Evolutionary conservation across 768 basidiomycete genomes (phyloP).

Genomic region (Boletus subparvulus): DNA sequence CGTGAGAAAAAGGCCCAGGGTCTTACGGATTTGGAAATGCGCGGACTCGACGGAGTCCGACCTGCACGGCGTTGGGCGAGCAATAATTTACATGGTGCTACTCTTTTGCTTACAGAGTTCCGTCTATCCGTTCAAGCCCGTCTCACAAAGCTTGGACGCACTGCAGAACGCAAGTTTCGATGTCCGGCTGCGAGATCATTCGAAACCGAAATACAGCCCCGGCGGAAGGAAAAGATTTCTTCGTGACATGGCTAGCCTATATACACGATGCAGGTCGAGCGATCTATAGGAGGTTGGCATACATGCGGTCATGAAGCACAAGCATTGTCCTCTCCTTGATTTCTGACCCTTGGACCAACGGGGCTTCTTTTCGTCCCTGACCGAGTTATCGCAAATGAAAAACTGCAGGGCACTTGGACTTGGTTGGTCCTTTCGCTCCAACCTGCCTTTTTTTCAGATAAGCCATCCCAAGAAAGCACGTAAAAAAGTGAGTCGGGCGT

Average conservation of each 20-base stretch:
- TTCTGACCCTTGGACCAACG: background rate
- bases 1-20: constrained; percentile 2
- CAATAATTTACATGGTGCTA: background rate
- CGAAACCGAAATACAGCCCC: too few species aligned
- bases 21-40: background rate
- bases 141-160: background rate
- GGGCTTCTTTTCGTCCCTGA: constrained; percentile 26
- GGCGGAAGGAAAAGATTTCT: background rate
- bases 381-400: constrained; percentile 16
- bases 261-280: background rate
- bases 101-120: background rate
- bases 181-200: background rate
- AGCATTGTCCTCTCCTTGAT: background rate
- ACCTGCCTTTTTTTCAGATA: background rate
- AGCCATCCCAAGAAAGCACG: constrained; percentile 6
- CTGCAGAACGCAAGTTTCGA: background rate
- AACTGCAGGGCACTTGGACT: constrained; percentile 1
- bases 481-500: constrained; percentile 19
- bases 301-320: background rate
- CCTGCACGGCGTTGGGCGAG: background rate
- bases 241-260: background rate
- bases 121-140: background rate
- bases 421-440: background rate
- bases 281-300: background rate
- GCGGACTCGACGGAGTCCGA: background rate